Conservation (phyloP, 441 rosid genomes). For the Erodium texanum region DNA sequence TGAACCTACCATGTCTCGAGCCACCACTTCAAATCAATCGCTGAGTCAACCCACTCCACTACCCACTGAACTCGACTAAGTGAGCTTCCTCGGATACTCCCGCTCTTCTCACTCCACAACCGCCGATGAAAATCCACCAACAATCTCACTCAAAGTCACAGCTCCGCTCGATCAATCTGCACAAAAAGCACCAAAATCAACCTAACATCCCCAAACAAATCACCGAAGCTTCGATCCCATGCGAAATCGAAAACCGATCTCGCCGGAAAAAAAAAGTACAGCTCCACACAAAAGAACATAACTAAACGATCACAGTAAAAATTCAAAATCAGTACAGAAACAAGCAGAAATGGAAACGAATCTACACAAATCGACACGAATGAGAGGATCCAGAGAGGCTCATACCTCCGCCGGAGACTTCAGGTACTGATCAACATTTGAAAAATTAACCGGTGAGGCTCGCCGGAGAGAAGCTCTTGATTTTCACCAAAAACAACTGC, state of each 20-base stretch:
- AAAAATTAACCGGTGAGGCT: neutral
- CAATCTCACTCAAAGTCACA: slow-evolving; percentile 4
- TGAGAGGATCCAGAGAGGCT: neutral
- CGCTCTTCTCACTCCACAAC: neutral
- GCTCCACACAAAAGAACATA: neutral
- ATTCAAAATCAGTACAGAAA: neutral
- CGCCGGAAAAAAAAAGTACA: neutral
- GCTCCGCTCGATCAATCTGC: slow-evolving; percentile 5
- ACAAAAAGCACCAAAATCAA: slow-evolving; percentile 10
- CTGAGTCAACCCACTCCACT: neutral
- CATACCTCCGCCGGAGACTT: slow-evolving; percentile 23
- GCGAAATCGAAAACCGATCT: slow-evolving; percentile 2
- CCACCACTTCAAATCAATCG: slow-evolving; percentile 1
- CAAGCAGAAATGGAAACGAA: too few species aligned
- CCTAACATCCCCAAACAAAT: neutral
- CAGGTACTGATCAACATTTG: neutral
- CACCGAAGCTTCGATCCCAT: slow-evolving; percentile 12
- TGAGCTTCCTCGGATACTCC: neutral
- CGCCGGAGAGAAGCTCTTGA: slow-evolving; percentile 2
- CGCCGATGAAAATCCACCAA: neutral
- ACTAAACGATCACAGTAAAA: neutral
- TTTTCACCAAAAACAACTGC: neutral
- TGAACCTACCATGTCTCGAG: slow-evolving; percentile 14
- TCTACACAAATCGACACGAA: neutral
- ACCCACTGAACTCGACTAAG: neutral